phyloP scores from a whole-genome alignment of 2,329 filamentous ascomycete genomes.

The Ceratocystis diversiconidia region DNA sequence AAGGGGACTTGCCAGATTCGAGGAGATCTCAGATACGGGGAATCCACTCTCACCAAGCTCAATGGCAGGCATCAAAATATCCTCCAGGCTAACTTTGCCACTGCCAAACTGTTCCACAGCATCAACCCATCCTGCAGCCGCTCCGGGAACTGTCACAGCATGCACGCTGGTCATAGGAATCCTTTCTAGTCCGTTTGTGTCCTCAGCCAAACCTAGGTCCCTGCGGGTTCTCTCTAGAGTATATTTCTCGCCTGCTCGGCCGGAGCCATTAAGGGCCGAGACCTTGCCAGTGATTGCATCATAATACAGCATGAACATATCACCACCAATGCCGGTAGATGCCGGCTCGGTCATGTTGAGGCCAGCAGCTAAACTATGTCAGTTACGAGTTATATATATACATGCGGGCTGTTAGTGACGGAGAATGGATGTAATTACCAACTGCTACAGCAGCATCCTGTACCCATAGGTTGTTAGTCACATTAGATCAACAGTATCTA shows the following conservation, averaged over 20 bases:
- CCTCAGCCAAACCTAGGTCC: constrained; percentile 51
- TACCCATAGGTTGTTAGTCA: constrained; percentile 3
- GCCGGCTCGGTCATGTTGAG: constrained; percentile 88
- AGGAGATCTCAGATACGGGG: constrained; percentile 69
- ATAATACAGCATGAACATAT: constrained; percentile 94
- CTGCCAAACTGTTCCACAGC: constrained; percentile 79
- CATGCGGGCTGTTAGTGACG: background rate
- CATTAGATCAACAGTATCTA: background rate
- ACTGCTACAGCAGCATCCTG: constrained; percentile 94
- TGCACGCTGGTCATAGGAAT: constrained; percentile 69
- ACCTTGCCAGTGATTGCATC: constrained; percentile 70
- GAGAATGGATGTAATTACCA: constrained; percentile 34
- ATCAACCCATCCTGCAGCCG: constrained; percentile 87
- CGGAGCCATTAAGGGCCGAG: constrained; percentile 80
- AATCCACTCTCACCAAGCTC: constrained; percentile 78
- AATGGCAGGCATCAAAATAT: constrained; percentile 72
- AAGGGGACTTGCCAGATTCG: constrained; percentile 43
- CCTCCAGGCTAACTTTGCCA: constrained; percentile 60
- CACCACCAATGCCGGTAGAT: constrained; percentile 88
- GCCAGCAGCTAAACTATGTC: constrained; percentile 51
- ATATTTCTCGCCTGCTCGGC: constrained; percentile 57
- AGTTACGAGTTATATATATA: background rate
- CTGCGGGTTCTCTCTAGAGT: constrained; percentile 56
- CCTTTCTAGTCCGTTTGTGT: constrained; percentile 36
- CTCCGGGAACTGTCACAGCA: constrained; percentile 75